Evolutionary conservation across 495 filamentous ascomycete genomes (phyloP).

Genomic region (Penicillium daleae): DNA sequence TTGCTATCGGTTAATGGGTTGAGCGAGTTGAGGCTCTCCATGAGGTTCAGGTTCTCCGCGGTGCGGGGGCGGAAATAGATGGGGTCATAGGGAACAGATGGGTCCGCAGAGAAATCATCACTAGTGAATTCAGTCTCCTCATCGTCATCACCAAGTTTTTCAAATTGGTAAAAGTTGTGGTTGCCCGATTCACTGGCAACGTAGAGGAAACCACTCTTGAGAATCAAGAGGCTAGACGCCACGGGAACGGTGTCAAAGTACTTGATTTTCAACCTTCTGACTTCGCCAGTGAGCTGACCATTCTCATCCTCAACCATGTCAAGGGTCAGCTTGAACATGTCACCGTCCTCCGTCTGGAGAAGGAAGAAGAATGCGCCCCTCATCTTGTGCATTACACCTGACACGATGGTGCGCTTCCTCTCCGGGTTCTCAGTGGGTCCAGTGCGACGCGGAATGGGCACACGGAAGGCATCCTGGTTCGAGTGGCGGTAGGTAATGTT

Average conservation of each 20-base stretch:
- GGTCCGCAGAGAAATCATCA: conserved; percentile 78
- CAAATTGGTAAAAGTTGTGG: conserved; percentile 95
- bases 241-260: conserved; percentile 97
- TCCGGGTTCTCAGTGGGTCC: conserved; percentile 91
- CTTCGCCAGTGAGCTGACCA: conserved; percentile 77
- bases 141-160: conserved; percentile 95
- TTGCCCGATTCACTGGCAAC: conserved; percentile 91
- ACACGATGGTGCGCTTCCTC: conserved; percentile 80
- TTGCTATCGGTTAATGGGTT: conserved; percentile 91
- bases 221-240: conserved; percentile 81
- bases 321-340: conserved; percentile 94
- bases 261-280: conserved; percentile 85
- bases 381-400: conserved; percentile 96
- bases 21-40: conserved; percentile 85
- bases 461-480: conserved; percentile 85
- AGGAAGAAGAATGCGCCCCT: conserved; percentile 98
- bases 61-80: conserved; percentile 83
- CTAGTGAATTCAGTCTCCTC: conserved; percentile 85
- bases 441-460: conserved; percentile 83
- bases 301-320: conserved; percentile 85
- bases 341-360: conserved; percentile 92
- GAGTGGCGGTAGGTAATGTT: conserved; percentile 93
- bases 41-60: conserved; percentile 79
- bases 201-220: conserved; percentile 96
- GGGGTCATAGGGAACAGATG: conserved; percentile 66